Percentiles rank a stretch among this genome's conserved stretches.
These are phyloP conservation scores for Salicornia ramosissima DNA, from an alignment of 148 eudicot species.

Conservation along the genomic window DNA sequence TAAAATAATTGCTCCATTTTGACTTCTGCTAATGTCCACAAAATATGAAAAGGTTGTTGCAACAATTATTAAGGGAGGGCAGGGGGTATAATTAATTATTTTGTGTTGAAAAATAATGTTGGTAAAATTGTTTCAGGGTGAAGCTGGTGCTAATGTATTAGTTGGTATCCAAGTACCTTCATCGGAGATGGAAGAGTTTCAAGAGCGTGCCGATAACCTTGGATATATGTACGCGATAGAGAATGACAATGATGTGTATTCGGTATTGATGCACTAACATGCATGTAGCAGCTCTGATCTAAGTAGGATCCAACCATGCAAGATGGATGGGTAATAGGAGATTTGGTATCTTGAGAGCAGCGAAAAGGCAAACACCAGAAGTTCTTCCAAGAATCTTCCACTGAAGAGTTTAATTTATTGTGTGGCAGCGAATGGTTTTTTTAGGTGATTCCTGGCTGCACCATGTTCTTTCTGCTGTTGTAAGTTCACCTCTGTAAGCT, in stretches of 20 bases:
- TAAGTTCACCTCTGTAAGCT: not conserved
- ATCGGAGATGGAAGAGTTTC: constrained; percentile 53
- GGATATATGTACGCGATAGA: constrained; percentile 67
- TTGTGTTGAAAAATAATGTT: too few relatives aligned
- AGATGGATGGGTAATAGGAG: not conserved
- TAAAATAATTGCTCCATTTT: too few relatives aligned
- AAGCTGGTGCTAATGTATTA: constrained; percentile 83
- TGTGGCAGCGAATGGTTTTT: not conserved
- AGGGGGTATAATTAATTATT: too few relatives aligned
- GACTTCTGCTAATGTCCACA: too few relatives aligned
- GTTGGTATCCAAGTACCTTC: constrained; percentile 83
- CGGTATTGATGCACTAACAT: constrained; percentile 58
- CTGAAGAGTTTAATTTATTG: not conserved
- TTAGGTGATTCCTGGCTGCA: not conserved
- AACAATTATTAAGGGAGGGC: too few relatives aligned
- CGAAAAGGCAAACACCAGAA: not conserved
- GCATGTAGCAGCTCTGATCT: not conserved
- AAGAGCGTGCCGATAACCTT: constrained; percentile 48
- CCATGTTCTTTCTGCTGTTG: not conserved
- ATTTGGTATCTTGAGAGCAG: not conserved
- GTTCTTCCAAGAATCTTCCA: not conserved
- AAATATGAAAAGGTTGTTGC: too few relatives aligned
- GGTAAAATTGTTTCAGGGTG: constrained; percentile 52
- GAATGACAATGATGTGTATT: constrained; percentile 52
- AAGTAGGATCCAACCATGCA: not conserved